These are phyloP conservation scores for Apodospora peruviana DNA, from an alignment of 495 filamentous ascomycete genomes.

Conservation along the genomic window DNA sequence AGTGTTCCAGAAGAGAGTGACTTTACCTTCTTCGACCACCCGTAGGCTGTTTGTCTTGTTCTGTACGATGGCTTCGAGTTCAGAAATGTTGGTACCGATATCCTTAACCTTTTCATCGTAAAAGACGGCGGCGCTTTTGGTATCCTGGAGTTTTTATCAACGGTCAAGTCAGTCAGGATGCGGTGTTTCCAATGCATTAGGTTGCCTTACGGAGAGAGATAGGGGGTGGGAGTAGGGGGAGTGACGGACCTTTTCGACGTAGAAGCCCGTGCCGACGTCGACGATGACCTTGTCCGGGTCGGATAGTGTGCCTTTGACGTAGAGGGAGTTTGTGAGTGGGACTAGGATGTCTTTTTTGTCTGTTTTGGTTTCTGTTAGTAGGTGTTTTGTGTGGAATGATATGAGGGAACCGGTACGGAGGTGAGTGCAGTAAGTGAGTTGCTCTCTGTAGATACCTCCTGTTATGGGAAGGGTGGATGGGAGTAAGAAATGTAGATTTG, in stretches of 20 bases:
- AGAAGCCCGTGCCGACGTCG: conserved; percentile 95
- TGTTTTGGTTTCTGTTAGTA: conserved; percentile 6
- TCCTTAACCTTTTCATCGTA: conserved; percentile 82
- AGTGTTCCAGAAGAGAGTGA: background rate
- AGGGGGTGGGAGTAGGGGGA: background rate
- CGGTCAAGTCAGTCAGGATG: too few species aligned
- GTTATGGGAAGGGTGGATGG: background rate
- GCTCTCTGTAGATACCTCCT: too few species aligned
- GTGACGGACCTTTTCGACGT: conserved; percentile 76
- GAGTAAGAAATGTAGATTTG: background rate
- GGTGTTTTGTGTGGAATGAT: background rate
- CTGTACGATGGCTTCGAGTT: conserved; percentile 80
- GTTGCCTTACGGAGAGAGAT: background rate
- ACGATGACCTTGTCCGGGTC: conserved; percentile 79
- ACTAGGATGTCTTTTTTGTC: conserved; percentile 68
- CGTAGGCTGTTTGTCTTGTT: conserved; percentile 78
- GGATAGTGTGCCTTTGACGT: conserved; percentile 78
- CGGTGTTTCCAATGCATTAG: too few species aligned
- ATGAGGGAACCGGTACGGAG: too few species aligned
- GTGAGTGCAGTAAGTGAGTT: too few species aligned
- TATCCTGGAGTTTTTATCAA: too few species aligned
- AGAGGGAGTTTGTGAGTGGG: conserved; percentile 86
- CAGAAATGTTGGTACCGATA: conserved; percentile 69
- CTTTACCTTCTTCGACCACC: conserved; percentile 80
- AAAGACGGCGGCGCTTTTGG: conserved; percentile 72